These are phyloP conservation scores for Boechera retrofracta DNA, from an alignment of 345 rosid genomes.

Conservation along the genomic window DNA sequence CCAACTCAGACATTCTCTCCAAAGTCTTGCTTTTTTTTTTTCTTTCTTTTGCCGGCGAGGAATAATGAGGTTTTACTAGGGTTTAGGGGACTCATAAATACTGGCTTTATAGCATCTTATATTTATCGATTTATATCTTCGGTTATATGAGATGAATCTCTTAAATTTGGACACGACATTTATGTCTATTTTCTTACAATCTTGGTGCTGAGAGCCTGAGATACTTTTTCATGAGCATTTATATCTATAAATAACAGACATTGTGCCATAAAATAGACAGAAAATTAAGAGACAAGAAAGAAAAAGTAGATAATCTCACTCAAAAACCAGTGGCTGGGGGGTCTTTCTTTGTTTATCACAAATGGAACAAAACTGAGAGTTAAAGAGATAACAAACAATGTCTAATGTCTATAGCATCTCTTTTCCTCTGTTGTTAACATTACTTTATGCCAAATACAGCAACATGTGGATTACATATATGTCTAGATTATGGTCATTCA, in stretches of 20 bases:
- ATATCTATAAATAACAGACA: neutral
- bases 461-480: constrained; percentile 29
- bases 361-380: constrained; percentile 39
- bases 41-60: constrained; percentile 25
- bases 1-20: constrained; percentile 46
- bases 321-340: neutral
- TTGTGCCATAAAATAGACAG: neutral
- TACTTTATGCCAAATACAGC: constrained; percentile 25
- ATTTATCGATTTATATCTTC: neutral
- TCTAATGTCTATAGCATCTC: constrained; percentile 14
- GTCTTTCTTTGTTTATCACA: constrained; percentile 23
- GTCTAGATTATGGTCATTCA: constrained; percentile 25
- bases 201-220: neutral
- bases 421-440: constrained; percentile 39
- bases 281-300: neutral
- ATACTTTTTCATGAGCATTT: neutral
- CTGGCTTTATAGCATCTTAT: neutral
- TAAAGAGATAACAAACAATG: constrained; percentile 26
- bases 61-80: constrained; percentile 24
- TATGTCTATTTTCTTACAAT: neutral
- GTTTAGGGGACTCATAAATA: constrained; percentile 10
- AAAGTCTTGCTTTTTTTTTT: neutral
- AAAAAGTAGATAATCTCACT: constrained; percentile 6
- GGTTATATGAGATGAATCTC: neutral
- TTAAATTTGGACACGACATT: neutral